phyloP scores from a whole-genome alignment of 768 basidiomycete genomes.

The Lactarius akahatsu region DNA sequence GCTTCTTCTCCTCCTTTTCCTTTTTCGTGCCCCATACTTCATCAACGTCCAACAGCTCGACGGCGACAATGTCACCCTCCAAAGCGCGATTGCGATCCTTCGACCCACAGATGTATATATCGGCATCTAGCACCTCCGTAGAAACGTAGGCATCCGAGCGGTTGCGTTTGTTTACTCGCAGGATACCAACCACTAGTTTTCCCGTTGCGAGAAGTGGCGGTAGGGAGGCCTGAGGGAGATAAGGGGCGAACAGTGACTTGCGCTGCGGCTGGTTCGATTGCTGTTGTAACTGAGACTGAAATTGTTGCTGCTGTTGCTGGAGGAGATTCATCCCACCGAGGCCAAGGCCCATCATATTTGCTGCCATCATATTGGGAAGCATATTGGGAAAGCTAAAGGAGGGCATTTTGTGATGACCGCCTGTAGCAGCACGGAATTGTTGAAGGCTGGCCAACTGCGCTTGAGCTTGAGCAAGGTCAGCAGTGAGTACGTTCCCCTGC shows the following conservation, averaged over 20 bases:
- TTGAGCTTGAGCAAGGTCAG: conserved; percentile 94
- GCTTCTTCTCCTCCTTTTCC: conserved; percentile 99
- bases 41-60: conserved; percentile 96
- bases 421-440: conserved; percentile 93
- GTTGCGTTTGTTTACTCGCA: conserved; percentile 98
- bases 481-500: conserved; percentile 57
- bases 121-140: conserved; percentile 96
- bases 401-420: conserved; percentile 94
- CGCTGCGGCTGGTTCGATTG: conserved; percentile 90
- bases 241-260: conserved; percentile 98
- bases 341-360: conserved; percentile 91
- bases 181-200: conserved; percentile 94
- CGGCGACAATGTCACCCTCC: conserved; percentile 97
- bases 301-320: conserved; percentile 92
- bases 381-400: conserved; percentile 98
- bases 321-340: conserved; percentile 80
- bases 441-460: conserved; percentile 95
- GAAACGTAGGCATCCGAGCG: conserved; percentile 98
- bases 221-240: conserved; percentile 95
- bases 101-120: conserved; percentile 98
- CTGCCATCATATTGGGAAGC: conserved; percentile 96
- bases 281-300: conserved; percentile 94
- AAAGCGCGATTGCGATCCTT: conserved; percentile 98
- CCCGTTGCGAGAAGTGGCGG: conserved; percentile 96
- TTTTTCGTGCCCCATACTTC: conserved; percentile 99